Evolutionary conservation across 2,329 filamentous ascomycete species (phyloP), one percentile per base, ranked within the genome.

Genomic region (Didymella segeticola): DNA sequence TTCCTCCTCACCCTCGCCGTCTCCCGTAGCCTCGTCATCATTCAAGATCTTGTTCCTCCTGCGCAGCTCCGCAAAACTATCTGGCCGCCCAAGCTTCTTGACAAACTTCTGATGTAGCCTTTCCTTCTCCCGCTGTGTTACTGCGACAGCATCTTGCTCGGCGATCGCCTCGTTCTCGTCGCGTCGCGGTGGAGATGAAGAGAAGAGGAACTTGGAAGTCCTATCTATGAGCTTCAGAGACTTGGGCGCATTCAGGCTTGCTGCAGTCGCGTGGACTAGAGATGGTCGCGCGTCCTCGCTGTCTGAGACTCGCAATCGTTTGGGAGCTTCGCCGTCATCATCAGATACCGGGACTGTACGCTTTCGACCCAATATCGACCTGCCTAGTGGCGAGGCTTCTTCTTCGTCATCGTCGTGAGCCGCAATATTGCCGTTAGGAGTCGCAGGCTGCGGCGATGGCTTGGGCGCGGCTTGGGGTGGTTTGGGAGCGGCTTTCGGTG

Each of bases 21-120:
- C 83, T 8, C 78, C 76, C 26, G 77, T 76, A 11, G 70, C 78
- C 46, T 81, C 79, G 36, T 87, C 86, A 84, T 71, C 82, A 9
- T 79, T 78, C 20, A 80, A 77, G 41, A 80, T 73, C 58, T 80
- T 80, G 62, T 86, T 84, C 12, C 83, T 80, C 55, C 87, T 80
- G 66, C 85, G 86, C 47, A 89, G 83, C 57, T 86, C 83, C 22
- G 84, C 81, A 61, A 96, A 80, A 69, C 91, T 93, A 69, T 96
- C 92, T 1, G 92, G 88, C 36, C 89, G 86, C 1, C 93, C 93
- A 2, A 99, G 84, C 73, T 93, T 96, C 80, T 90, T 90, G 26
- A 98, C 89, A 68, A 98, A 99, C 64, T 87, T 89, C 57, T 84
- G 81, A 70, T 97, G 95, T 20, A 97, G 78, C 42, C 86, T 86